Evolutionary conservation across 768 basidiomycete genomes (phyloP), one percentile per base, ranked within the genome.

Genomic region (Termitomyces sp.): DNA sequence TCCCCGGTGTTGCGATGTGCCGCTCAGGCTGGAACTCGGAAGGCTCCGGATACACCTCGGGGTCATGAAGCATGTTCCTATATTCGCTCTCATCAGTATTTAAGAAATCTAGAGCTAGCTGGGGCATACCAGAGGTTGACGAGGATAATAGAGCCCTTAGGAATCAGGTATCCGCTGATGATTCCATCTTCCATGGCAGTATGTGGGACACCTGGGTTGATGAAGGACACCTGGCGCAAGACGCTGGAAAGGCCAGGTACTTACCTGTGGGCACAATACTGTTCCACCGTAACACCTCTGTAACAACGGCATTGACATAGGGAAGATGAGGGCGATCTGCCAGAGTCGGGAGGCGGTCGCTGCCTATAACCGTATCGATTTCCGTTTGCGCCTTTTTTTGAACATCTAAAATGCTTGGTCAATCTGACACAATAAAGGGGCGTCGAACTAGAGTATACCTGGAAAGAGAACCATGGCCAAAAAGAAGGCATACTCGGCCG

Each of bases 51-150:
- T 81, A 84, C 2, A 66, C 67, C 6, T 72, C 66, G 2, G 75
- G 74, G 64, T 87, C 78, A 45, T 80, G 79, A 1, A 82, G 68
- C 67, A 86, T 79, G n/a, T 67, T 70, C 83, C 85, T 84, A 53
- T 4, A 52, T 46, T 21, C 2, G 16, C 0, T 35, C 49, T 0
- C 46, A 34, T 42, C n/a, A 48, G 16, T 45, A 44, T 17, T 12
- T 4, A n/a, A 23, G 5, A 38, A 14, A 14, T 29, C 5, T 19
- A 17, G 3, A 17, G 34, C 19, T 14, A 57, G 19, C 21, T 19
- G 44, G 35, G 14, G 56, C 65, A 17, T 35, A 79, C 82, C 80
- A 82, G 34, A 79, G 66, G 53, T 83, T 83, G 6, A 71, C 67
- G 41, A 81, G 61, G 48, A 82, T 74, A 35, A 80, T 65, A 0